Conservation (phyloP, 176 grass and related monocot genomes). For the Ensete ventricosum region DNA sequence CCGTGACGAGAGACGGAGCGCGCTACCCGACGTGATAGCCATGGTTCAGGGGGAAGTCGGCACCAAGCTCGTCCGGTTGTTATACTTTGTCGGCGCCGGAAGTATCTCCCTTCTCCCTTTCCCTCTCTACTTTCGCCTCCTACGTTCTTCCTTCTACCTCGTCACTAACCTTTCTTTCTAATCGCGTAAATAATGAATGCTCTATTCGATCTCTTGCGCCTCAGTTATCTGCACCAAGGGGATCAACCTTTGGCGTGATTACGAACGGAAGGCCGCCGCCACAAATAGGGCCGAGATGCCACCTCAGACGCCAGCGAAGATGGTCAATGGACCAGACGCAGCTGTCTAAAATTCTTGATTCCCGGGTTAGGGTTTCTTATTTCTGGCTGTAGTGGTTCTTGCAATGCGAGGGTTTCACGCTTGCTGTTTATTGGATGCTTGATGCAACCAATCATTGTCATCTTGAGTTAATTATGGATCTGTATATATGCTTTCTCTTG, state of each 20-base stretch:
- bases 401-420: background rate
- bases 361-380: conserved; percentile 32
- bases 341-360: conserved; percentile 50
- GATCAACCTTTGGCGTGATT: conserved; percentile 70
- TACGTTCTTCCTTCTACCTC: background rate
- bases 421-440: background rate
- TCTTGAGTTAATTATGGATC: background rate
- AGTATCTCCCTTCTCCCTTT: conserved; percentile 21
- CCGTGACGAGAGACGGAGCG: background rate
- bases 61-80: conserved; percentile 64
- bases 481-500: background rate
- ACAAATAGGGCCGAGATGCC: background rate
- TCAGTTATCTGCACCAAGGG: conserved; percentile 86
- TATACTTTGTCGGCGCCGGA: conserved; percentile 83
- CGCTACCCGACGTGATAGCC: background rate
- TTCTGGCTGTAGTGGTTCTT: no score
- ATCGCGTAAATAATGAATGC: background rate
- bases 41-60: conserved; percentile 48
- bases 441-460: background rate
- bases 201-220: background rate
- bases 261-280: conserved; percentile 49
- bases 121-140: background rate
- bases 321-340: conserved; percentile 6
- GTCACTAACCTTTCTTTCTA: background rate
- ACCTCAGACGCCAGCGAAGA: conserved; percentile 22